Evolutionary conservation across 192 early-diverging fungal genomes (phyloP).

Genomic region (Coemansia erecta): DNA sequence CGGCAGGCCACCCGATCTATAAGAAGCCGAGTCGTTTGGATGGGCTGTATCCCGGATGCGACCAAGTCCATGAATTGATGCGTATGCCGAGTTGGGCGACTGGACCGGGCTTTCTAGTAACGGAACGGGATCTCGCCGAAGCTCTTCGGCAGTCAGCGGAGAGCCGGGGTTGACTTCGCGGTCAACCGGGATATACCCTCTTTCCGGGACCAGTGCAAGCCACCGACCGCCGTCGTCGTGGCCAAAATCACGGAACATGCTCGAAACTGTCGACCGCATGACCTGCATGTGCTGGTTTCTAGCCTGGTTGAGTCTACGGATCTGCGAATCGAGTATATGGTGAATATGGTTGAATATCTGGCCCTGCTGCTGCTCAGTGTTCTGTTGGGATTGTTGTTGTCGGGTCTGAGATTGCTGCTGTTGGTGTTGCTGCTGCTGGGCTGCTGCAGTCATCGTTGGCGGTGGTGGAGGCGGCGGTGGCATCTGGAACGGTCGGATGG

Average conservation of each 20-base stretch:
- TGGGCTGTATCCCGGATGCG: background rate
- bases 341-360: background rate
- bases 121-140: constrained; percentile 9
- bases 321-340: background rate
- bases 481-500: background rate
- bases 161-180: constrained; percentile 12
- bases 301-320: background rate
- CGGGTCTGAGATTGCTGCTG: background rate
- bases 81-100: constrained; percentile 5
- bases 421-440: constrained; percentile 4
- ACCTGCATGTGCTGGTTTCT: background rate
- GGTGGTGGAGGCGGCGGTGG: background rate
- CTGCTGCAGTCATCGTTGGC: background rate
- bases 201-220: constrained; percentile 7
- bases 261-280: constrained; percentile 5
- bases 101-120: constrained; percentile 5
- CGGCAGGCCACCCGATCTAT: background rate
- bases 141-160: constrained; percentile 23
- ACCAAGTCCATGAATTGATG: constrained; percentile 21
- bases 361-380: background rate
- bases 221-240: constrained; percentile 34
- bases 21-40: too few species aligned
- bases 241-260: constrained; percentile 26
- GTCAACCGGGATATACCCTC: constrained; percentile 11
- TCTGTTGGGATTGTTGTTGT: background rate